Evolutionary conservation across 495 filamentous ascomycete species (phyloP).

Genomic region (Elasticomyces elasticus): DNA sequence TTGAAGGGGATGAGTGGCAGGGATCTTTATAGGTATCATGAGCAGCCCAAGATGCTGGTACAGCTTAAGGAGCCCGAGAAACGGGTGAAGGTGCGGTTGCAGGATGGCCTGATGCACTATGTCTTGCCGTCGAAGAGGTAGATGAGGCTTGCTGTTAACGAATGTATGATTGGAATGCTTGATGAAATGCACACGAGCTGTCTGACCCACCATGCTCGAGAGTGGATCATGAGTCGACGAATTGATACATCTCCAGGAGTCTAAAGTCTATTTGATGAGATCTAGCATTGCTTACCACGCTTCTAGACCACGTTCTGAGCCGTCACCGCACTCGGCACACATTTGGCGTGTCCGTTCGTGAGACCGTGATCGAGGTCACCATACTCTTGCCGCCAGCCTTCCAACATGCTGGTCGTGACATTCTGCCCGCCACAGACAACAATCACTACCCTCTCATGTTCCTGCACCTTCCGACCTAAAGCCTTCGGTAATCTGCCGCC

Average conservation of each 20-base stretch:
- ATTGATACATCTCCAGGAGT: too few relatives aligned
- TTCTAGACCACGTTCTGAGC: constrained; percentile 8
- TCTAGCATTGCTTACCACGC: too few relatives aligned
- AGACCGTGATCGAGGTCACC: constrained; percentile 20
- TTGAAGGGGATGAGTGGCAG: not conserved
- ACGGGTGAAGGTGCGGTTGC: not conserved
- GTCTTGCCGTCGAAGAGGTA: not conserved
- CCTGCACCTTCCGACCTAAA: constrained; percentile 47
- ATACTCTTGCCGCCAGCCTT: constrained; percentile 51
- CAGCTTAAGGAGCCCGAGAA: not conserved
- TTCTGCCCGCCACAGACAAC: constrained; percentile 80
- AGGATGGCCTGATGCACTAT: not conserved
- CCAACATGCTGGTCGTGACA: constrained; percentile 57
- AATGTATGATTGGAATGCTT: too few relatives aligned
- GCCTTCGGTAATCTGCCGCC: constrained; percentile 50
- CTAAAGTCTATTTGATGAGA: too few relatives aligned
- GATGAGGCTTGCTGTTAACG: too few relatives aligned
- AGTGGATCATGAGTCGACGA: too few relatives aligned
- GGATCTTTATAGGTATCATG: not conserved
- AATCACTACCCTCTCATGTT: constrained; percentile 64
- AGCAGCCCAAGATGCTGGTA: not conserved
- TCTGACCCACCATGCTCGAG: too few relatives aligned
- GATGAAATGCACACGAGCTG: too few relatives aligned
- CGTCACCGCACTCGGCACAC: constrained; percentile 23
- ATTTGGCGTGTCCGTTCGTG: not conserved